Percentiles rank a stretch among this genome's conserved stretches.
These are phyloP conservation scores for Tylopilus sp. DNA, from an alignment of 768 basidiomycete genomes.

Conservation along the genomic window DNA sequence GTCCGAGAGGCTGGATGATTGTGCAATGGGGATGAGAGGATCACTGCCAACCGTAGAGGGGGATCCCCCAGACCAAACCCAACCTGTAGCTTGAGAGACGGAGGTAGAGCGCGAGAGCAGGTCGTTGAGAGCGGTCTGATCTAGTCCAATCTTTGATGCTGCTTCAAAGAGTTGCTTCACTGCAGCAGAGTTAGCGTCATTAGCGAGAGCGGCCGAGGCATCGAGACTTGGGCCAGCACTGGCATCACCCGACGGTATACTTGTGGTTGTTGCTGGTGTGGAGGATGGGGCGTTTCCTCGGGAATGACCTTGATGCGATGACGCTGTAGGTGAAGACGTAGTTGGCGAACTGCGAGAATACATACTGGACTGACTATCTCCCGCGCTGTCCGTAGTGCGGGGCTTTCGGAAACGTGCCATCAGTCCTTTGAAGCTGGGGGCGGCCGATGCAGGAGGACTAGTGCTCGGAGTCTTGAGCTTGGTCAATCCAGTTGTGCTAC, in stretches of 20 bases:
- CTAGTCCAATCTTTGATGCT: slow-evolving; percentile 70
- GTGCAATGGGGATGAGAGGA: slow-evolving; percentile 24
- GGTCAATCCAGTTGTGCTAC: slow-evolving; percentile 44
- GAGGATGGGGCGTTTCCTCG: slow-evolving; percentile 32
- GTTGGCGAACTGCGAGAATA: slow-evolving; percentile 31
- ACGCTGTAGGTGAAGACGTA: slow-evolving; percentile 34
- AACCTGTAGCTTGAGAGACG: slow-evolving; percentile 50
- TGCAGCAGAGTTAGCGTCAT: slow-evolving; percentile 45
- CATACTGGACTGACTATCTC: slow-evolving; percentile 30
- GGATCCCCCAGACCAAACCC: slow-evolving; percentile 32
- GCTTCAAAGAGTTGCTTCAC: slow-evolving; percentile 75
- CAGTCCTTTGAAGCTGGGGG: slow-evolving; percentile 75
- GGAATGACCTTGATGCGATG: slow-evolving; percentile 29
- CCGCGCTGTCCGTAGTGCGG: slow-evolving; percentile 26
- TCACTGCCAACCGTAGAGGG: slow-evolving; percentile 9
- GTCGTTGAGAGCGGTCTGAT: slow-evolving; percentile 67
- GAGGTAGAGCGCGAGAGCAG: slow-evolving; percentile 71
- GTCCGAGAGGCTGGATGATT: slow-evolving; percentile 9
- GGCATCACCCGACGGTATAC: slow-evolving; percentile 12
- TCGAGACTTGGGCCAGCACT: slow-evolving; percentile 24
- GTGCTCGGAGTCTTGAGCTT: slow-evolving; percentile 54
- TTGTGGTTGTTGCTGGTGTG: slow-evolving; percentile 10
- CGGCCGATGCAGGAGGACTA: slow-evolving; percentile 66
- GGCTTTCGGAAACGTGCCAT: slow-evolving; percentile 70
- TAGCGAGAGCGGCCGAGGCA: slow-evolving; percentile 19